Evolutionary conservation across 768 basidiomycete species (phyloP), one percentile per base, ranked within the genome.

Genomic region (Strobilomyces dryophilus): DNA sequence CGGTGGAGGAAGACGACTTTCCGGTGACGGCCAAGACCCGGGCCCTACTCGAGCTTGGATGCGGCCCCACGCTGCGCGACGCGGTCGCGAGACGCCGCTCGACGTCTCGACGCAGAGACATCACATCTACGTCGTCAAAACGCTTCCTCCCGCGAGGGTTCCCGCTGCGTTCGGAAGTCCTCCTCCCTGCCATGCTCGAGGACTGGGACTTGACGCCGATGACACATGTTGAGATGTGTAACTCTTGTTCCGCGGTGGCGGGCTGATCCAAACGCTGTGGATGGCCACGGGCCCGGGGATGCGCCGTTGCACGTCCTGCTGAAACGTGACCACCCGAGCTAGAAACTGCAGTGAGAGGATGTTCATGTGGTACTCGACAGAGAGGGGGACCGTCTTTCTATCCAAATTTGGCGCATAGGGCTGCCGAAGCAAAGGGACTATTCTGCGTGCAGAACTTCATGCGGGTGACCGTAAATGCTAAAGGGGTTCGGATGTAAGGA

Each of bases 371-470:
- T n/a, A n/a, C n/a, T n/a, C n/a, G n/a, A n/a, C n/a, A n/a, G n/a
- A n/a, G n/a, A n/a, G n/a, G n/a, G n/a, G n/a, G n/a, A n/a, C n/a
- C n/a, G n/a, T n/a, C n/a, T n/a, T n/a, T n/a, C n/a, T n/a, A n/a
- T n/a, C n/a, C n/a, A n/a, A n/a, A n/a, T n/a, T n/a, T n/a, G n/a
- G n/a, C n/a, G n/a, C n/a, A n/a, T n/a, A n/a, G n/a, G n/a, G n/a
- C 51, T 35, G 56, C 48, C 12, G 12, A 45, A 18, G 31, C 1
- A 5, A 34, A 32, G 11, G 47, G 44, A 11, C 37, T 29, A 2
- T 46, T 31, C n/a, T 45, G 45, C 43, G n/a, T 45, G 1, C 14
- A 50, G 17, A 56, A 56, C 27, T 56, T 56, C n/a, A n/a, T 36
- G 3, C 55, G 54, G 3, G n/a, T n/a, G n/a, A n/a, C n/a, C n/a